Conservation (phyloP, 1,284 basidiomycete genomes). For the Austroboletus niveus region DNA sequence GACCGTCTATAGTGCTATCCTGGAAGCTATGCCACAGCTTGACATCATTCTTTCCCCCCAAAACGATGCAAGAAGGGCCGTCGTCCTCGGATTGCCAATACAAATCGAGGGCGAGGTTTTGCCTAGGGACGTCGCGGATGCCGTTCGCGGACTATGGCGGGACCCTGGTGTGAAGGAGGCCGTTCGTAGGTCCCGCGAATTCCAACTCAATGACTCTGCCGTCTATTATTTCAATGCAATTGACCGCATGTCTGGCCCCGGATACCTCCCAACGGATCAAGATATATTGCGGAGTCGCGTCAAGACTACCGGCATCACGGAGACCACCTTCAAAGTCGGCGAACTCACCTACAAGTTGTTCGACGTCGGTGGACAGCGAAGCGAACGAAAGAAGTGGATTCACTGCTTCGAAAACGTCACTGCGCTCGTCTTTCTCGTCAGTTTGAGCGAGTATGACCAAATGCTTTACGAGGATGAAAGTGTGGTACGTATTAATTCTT, state of each 20-base stretch:
- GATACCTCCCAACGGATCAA: conserved; percentile 89
- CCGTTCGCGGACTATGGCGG: conserved; percentile 84
- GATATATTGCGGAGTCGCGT: conserved; percentile 94
- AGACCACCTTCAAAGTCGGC: conserved; percentile 92
- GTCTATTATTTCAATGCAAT: conserved; percentile 95
- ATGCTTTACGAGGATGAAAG: conserved; percentile 93
- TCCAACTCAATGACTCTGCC: conserved; percentile 96
- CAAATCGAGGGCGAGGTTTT: conserved; percentile 86
- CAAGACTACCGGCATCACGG: conserved; percentile 96
- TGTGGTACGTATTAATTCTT: conserved; percentile 59
- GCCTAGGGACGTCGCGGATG: conserved; percentile 77
- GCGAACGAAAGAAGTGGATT: conserved; percentile 94
- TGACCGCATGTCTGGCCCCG: conserved; percentile 73
- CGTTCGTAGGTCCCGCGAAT: conserved; percentile 84
- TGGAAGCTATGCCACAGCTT: conserved; percentile 80
- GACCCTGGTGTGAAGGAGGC: conserved; percentile 85
- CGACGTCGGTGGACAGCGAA: conserved; percentile 94
- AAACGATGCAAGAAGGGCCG: conserved; percentile 75
- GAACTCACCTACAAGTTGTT: conserved; percentile 91
- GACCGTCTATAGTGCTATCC: conserved; percentile 63
- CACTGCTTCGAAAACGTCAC: conserved; percentile 98
- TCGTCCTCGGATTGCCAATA: conserved; percentile 78
- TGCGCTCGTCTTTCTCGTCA: conserved; percentile 91
- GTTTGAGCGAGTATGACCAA: conserved; percentile 93
- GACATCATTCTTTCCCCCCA: conserved; percentile 60